Conservation (phyloP, 805 yeast genomes). For the Komagataella ulmi region DNA sequence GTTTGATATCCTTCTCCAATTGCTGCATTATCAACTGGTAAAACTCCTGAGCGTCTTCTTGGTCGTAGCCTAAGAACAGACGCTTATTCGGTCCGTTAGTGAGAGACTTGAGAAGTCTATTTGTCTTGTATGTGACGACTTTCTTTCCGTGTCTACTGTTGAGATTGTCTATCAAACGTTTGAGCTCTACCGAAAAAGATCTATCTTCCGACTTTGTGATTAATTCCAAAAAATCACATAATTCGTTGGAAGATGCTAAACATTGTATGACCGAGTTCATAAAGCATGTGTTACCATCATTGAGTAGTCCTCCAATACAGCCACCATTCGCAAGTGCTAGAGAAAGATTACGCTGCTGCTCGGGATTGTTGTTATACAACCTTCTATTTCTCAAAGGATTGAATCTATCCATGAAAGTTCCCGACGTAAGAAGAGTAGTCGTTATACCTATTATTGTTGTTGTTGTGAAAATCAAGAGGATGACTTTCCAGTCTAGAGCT, state of each 20-base stretch:
- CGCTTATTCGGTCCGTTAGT: slow-evolving; percentile 68
- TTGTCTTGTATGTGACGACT: slow-evolving; percentile 51
- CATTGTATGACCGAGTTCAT: slow-evolving; percentile 87
- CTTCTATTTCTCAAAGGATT: neutral
- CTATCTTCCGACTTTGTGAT: slow-evolving; percentile 13
- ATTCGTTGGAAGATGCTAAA: slow-evolving; percentile 57
- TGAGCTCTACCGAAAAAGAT: slow-evolving; percentile 41
- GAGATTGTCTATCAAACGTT: slow-evolving; percentile 36
- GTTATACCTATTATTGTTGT: neutral
- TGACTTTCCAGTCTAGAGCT: slow-evolving; percentile 1
- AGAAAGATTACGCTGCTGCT: neutral
- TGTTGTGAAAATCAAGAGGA: slow-evolving; percentile 1
- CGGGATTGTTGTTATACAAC: neutral
- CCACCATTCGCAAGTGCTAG: slow-evolving; percentile 31
- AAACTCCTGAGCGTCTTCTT: slow-evolving; percentile 95
- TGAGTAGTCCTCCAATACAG: slow-evolving; percentile 70
- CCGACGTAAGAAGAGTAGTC: neutral
- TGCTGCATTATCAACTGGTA: slow-evolving; percentile 67
- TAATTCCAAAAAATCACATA: slow-evolving; percentile 40
- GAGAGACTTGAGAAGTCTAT: slow-evolving; percentile 49
- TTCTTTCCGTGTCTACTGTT: slow-evolving; percentile 40
- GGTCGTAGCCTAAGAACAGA: slow-evolving; percentile 74
- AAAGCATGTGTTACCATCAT: slow-evolving; percentile 91
- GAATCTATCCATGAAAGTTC: neutral
- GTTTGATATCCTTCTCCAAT: slow-evolving; percentile 43